Base-by-base conservation (phyloP, 2,329 filamentous ascomycete species). In the Ceratocystis papillata region DNA sequence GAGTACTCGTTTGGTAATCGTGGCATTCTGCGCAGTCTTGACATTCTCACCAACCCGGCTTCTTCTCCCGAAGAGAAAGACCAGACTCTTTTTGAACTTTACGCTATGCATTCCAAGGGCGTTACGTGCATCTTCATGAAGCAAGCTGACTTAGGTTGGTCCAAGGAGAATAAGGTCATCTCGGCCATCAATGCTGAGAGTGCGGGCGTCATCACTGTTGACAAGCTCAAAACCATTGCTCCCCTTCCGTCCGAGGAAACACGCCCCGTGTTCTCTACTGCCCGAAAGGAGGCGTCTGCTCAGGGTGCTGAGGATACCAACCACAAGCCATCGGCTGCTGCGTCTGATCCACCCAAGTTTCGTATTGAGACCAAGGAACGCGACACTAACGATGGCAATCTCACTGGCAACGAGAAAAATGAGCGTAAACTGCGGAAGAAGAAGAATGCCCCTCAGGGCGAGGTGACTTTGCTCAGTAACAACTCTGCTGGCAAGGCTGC, bases 91-190 rank as follows among this genome's bases (percentile, higher is more conserved):
- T 97, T 99, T 72, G 94, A 99, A 78, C 81, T 99, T 8, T 99
- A 99, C 74, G 88, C 90, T 41, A 96, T 96, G 87, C 93, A 99
- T 75, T 96, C 94, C 10, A 95, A 91, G 77, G 94, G 94, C 68
- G 91, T 97, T n/a, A 92, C 92, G 20, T 93, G 89, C 71, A 75
- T 97, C 64, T 86, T 86, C 69, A 85, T 99, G 74, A 93, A 88
- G 74, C 90, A 93, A 73, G 84, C 87, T 63, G 93, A 97, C 75
- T 80, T 99, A 62, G 94, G 95, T 37, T 97, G 92, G 92, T 88
- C 87, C 71, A 84, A 85, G 71, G 90, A 96, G 69, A 93, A 91
- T 76, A 96, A 95, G 79, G 89, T 96, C 64, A 79, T 96, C 48
- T 79, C 87, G 65, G 82, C 88, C 0, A 83, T 94, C 48, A 86